A percentile compares a stretch with the other conserved stretches of the same genome.
phyloP scores from a whole-genome alignment of 306 rosid genomes.

The Corylus americana region DNA sequence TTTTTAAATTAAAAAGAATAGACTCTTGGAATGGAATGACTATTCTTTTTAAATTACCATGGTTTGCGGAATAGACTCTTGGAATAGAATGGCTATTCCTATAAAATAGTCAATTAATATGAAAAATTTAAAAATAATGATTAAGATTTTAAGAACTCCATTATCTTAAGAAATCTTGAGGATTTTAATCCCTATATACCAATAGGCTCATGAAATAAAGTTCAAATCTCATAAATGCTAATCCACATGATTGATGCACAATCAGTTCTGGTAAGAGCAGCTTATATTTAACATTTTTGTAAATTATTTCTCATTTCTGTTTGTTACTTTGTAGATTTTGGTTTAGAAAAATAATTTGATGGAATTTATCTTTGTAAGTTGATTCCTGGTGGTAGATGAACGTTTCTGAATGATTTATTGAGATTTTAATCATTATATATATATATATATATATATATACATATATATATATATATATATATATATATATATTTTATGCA shows the following conservation, averaged over 20 bases:
- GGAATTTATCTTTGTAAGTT: not conserved
- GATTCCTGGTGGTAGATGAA: not conserved
- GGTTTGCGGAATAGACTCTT: too few relatives aligned
- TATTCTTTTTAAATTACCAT: too few relatives aligned
- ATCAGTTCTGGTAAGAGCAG: not conserved
- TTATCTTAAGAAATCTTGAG: not conserved
- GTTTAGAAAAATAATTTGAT: not conserved
- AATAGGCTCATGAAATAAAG: not conserved
- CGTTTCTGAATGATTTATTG: not conserved
- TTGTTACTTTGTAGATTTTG: not conserved
- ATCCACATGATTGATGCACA: not conserved
- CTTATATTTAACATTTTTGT: not conserved
- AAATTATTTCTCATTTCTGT: not conserved
- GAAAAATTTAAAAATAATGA: too few relatives aligned
- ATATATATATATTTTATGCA: not conserved
- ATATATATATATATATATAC: not conserved
- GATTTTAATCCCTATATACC: too few relatives aligned
- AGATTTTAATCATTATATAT: not conserved
- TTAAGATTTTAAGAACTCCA: too few relatives aligned
- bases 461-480: too few relatives aligned
- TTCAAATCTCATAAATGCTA: not conserved
- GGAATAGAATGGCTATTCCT: too few relatives aligned
- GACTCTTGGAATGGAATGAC: too few relatives aligned
- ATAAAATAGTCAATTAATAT: too few relatives aligned
- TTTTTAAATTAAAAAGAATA: too few relatives aligned